A percentile compares a stretch with the other conserved stretches of the same genome.
phyloP scores from a whole-genome alignment of 331 rosid genomes.

The Malus hybrid region DNA sequence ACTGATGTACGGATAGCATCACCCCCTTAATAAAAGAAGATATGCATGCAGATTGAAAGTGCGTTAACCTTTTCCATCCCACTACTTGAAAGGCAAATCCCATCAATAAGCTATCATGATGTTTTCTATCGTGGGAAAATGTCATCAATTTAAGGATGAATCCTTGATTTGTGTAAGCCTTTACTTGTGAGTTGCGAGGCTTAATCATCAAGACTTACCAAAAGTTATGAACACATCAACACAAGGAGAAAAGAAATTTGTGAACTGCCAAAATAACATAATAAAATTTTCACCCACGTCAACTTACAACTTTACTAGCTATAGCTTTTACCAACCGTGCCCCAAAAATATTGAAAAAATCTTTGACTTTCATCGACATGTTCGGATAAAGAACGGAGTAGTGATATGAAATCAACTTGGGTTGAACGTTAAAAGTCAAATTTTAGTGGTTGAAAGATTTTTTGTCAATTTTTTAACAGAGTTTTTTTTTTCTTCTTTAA shows the following conservation, averaged over 20 bases:
- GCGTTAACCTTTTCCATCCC: not conserved
- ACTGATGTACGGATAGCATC: too few relatives aligned
- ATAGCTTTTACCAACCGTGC: not conserved
- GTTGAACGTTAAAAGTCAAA: too few relatives aligned
- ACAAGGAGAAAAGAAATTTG: not conserved
- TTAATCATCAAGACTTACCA: constrained; percentile 22
- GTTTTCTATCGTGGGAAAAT: constrained; percentile 33
- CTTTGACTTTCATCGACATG: too few relatives aligned
- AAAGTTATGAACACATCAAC: not conserved
- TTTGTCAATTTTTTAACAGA: too few relatives aligned
- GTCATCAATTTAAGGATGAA: constrained; percentile 27
- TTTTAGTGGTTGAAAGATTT: too few relatives aligned
- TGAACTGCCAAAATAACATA: constrained; percentile 26
- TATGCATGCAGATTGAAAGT: not conserved
- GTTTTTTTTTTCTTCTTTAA: too few relatives aligned
- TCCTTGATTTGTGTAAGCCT: constrained; percentile 18
- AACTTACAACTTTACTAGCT: not conserved
- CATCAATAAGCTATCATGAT: constrained; percentile 31
- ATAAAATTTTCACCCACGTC: not conserved
- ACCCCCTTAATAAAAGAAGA: too few relatives aligned
- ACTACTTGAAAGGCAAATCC: constrained; percentile 19
- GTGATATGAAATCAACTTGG: too few relatives aligned
- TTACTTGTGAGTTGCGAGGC: constrained; percentile 11
- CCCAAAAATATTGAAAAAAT: too few relatives aligned
- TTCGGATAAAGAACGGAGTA: too few relatives aligned